phyloP scores from a whole-genome alignment of 768 basidiomycete genomes.

The Boletus reticulatus region DNA sequence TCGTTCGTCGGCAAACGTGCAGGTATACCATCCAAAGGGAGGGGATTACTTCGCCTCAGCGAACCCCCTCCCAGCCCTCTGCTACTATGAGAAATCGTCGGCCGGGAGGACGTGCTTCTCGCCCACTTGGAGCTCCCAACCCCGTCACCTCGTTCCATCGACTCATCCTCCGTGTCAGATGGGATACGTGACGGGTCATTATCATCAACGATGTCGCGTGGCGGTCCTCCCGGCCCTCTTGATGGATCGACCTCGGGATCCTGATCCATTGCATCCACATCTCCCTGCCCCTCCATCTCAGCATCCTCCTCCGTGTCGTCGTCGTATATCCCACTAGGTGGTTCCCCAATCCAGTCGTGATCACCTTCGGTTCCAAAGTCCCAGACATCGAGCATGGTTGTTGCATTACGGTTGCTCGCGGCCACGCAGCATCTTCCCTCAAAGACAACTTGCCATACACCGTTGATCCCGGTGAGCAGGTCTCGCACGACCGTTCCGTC shows the following conservation, averaged over 20 bases:
- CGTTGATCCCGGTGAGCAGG: conserved; percentile 85
- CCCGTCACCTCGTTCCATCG: conserved; percentile 30
- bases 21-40: conserved; percentile 32
- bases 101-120: conserved; percentile 21
- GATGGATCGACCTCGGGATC: conserved; percentile 41
- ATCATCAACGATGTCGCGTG: conserved; percentile 28
- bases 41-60: conserved; percentile 25
- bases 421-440: conserved; percentile 94
- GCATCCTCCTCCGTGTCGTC: conserved; percentile 50
- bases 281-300: conserved; percentile 52
- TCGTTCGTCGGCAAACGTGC: conserved; percentile 44
- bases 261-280: conserved; percentile 75
- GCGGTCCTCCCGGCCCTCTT: conserved; percentile 22
- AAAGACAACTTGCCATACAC: conserved; percentile 98
- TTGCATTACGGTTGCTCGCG: conserved; percentile 78
- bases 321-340: conserved; percentile 72
- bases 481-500: conserved; percentile 87
- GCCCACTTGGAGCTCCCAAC: conserved; percentile 31
- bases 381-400: conserved; percentile 86
- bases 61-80: conserved; percentile 19
- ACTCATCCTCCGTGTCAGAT: conserved; percentile 32
- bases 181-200: conserved; percentile 25
- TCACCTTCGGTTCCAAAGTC: conserved; percentile 76
- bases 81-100: conserved; percentile 14
- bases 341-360: conserved; percentile 83